phyloP scores from a whole-genome alignment of 805 yeast species.

The fission yeast (Schizosaccharomyces pombe) region DNA sequence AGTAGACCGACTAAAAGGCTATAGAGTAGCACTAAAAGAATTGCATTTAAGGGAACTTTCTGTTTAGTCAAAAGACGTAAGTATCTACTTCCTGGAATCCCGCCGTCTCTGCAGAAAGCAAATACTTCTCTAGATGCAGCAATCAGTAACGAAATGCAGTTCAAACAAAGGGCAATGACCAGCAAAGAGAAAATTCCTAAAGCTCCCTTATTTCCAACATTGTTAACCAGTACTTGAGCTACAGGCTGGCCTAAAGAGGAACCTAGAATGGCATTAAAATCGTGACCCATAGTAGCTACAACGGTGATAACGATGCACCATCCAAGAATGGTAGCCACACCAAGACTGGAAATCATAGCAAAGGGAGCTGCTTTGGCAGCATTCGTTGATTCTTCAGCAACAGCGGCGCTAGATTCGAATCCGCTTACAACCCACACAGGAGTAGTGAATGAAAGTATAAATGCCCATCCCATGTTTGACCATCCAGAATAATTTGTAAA shows the following conservation, averaged over 20 bases:
- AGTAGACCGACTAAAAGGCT: slow-evolving; percentile 22
- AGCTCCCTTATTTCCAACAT: slow-evolving; percentile 11
- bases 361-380: slow-evolving; percentile 41
- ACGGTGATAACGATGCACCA: slow-evolving; percentile 15
- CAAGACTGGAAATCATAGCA: slow-evolving; percentile 35
- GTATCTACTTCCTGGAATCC: slow-evolving; percentile 25
- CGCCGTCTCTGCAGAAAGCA: slow-evolving; percentile 44
- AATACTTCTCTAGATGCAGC: slow-evolving; percentile 38
- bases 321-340: slow-evolving; percentile 15
- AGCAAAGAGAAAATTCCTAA: slow-evolving; percentile 8
- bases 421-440: slow-evolving; percentile 34
- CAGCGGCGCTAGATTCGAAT: slow-evolving; percentile 50
- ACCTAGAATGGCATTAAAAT: slow-evolving; percentile 10
- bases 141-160: slow-evolving; percentile 8
- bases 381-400: slow-evolving; percentile 46
- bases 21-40: not conserved
- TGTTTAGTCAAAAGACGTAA: not conserved
- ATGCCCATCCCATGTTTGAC: slow-evolving; percentile 8
- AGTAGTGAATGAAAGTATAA: slow-evolving; percentile 9
- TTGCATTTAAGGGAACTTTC: not conserved
- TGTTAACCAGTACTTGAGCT: slow-evolving; percentile 11
- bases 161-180: slow-evolving; percentile 9
- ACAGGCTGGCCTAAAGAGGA: slow-evolving; percentile 12
- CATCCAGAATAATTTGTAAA: slow-evolving; percentile 7
- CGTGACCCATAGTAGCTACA: slow-evolving; percentile 15